These are phyloP conservation scores for Auriscalpium orientale DNA, from an alignment of 768 basidiomycete species.

Conservation along the genomic window DNA sequence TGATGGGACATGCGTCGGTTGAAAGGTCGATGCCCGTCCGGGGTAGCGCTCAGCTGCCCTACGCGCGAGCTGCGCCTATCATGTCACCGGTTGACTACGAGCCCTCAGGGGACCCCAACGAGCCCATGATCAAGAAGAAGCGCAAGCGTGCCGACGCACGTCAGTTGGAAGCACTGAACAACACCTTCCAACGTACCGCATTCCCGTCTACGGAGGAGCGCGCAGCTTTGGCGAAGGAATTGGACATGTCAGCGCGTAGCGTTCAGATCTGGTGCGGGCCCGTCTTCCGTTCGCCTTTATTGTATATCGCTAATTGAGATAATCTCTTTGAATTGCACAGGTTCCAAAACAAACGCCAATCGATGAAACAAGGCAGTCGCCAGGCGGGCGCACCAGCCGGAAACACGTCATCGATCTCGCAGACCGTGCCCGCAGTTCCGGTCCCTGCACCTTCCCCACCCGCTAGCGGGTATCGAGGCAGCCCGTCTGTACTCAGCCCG, in stretches of 20 bases:
- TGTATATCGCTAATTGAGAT: neutral
- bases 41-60: slow-evolving; percentile 33
- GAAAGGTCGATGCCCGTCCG: slow-evolving; percentile 20
- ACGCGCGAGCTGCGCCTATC: slow-evolving; percentile 34
- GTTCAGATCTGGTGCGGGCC: slow-evolving; percentile 76
- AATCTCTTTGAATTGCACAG: neutral
- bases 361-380: slow-evolving; percentile 12
- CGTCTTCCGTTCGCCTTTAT: neutral
- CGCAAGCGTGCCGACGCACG: slow-evolving; percentile 77
- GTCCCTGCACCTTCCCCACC: slow-evolving; percentile 1
- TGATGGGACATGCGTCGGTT: slow-evolving; percentile 27
- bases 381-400: neutral
- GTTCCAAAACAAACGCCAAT: slow-evolving; percentile 15
- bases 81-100: slow-evolving; percentile 13
- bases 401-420: neutral
- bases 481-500: slow-evolving; percentile 5
- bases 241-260: slow-evolving; percentile 79
- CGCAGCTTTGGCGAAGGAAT: slow-evolving; percentile 60
- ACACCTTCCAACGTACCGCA: slow-evolving; percentile 72
- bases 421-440: neutral
- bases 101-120: slow-evolving; percentile 26
- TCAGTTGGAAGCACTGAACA: slow-evolving; percentile 75
- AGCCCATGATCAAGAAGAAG: slow-evolving; percentile 80
- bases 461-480: neutral
- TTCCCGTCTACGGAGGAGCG: slow-evolving; percentile 87